Conservation (phyloP, 305 asterid species). For the Coffea humblotiana region DNA sequence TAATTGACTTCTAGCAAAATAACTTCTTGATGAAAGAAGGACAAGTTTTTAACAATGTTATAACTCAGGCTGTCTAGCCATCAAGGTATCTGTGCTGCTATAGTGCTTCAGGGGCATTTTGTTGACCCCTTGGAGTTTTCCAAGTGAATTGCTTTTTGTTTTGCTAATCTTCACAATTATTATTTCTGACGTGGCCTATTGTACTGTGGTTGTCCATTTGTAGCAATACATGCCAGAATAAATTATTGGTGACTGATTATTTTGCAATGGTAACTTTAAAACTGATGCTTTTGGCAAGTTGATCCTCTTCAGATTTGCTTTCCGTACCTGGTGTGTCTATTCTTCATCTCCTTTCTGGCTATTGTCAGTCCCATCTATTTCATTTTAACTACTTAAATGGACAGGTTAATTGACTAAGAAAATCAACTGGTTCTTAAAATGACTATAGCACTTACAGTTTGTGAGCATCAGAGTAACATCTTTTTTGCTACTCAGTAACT, state of each 20-base stretch:
- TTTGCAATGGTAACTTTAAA: neutral
- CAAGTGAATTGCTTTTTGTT: neutral
- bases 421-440: neutral
- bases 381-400: neutral
- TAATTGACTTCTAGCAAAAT: neutral
- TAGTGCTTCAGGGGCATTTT: neutral
- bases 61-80: neutral
- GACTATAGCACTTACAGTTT: neutral
- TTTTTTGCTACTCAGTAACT: no score
- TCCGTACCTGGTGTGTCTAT: neutral
- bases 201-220: neutral
- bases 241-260: neutral
- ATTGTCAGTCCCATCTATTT: neutral
- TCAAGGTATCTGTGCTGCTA: neutral
- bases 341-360: neutral
- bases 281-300: neutral
- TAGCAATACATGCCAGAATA: neutral
- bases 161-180: neutral
- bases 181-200: neutral
- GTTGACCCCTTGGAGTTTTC: neutral
- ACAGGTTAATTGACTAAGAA: neutral
- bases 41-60: neutral
- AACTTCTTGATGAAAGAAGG: neutral
- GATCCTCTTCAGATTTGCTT: neutral
- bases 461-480: neutral